Percentiles rank a stretch among this genome's conserved stretches.
Conservation (phyloP, 495 filamentous ascomycete genomes). For the Hamigera avellanea region DNA sequence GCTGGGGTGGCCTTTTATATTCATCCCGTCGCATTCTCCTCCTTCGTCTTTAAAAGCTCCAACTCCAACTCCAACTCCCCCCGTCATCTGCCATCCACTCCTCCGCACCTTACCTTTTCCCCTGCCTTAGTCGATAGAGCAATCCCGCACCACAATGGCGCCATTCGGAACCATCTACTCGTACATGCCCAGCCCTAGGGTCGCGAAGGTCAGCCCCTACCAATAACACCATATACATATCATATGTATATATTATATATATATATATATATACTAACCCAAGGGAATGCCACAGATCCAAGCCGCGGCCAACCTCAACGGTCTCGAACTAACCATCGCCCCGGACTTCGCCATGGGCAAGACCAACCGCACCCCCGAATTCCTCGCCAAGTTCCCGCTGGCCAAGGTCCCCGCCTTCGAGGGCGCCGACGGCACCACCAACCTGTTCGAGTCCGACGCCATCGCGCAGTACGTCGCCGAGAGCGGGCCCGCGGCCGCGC, state of each 20-base stretch:
- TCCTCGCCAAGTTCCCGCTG: constrained; percentile 47
- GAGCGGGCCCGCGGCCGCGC: constrained; percentile 35
- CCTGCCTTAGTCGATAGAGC: too few species aligned
- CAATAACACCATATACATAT: too few species aligned
- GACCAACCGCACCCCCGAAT: constrained; percentile 39
- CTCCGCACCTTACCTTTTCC: too few species aligned
- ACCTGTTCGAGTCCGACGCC: constrained; percentile 40
- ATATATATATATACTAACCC: background rate
- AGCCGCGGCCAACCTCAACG: constrained; percentile 41
- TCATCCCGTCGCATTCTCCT: too few species aligned
- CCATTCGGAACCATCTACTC: constrained; percentile 41
- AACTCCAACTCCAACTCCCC: too few species aligned
- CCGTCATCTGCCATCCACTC: too few species aligned
- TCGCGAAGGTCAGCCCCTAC: constrained; percentile 29
- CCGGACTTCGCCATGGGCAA: constrained; percentile 31
- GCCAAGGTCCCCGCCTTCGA: constrained; percentile 51
- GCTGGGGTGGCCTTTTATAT: too few species aligned
- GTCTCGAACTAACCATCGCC: constrained; percentile 27
- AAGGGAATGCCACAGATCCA: constrained; percentile 21
- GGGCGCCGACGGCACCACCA: constrained; percentile 33
- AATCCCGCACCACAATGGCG: constrained; percentile 41
- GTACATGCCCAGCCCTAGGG: constrained; percentile 30
- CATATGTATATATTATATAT: too few species aligned
- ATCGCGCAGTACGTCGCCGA: constrained; percentile 44
- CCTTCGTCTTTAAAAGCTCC: too few species aligned